Percentiles rank a stretch among this genome's conserved stretches.
Conservation (phyloP, 2,329 filamentous ascomycete genomes). For the Coniochaeta sp. region DNA sequence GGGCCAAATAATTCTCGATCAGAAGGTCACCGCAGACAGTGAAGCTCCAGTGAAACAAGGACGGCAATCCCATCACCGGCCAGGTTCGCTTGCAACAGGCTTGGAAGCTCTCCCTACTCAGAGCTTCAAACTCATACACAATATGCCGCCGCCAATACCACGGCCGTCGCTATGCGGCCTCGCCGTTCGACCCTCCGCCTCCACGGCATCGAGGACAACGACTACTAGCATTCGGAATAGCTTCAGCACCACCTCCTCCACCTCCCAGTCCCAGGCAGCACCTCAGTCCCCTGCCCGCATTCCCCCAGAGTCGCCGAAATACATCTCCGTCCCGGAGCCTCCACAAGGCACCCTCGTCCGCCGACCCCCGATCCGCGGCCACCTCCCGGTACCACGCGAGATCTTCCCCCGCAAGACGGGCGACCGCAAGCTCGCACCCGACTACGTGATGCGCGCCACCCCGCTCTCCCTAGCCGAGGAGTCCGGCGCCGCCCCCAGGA, state of each 20-base stretch:
- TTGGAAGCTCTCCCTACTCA: no score
- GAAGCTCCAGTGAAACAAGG: no score
- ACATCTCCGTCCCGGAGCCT: conserved; percentile 72
- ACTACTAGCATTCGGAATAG: neutral
- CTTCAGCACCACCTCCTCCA: conserved; percentile 15
- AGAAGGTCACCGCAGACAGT: no score
- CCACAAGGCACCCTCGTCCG: conserved; percentile 57
- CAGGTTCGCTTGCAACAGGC: no score
- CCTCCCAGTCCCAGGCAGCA: conserved; percentile 20
- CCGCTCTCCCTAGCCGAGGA: conserved; percentile 39
- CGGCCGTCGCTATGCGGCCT: conserved; percentile 13
- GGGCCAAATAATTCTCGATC: neutral
- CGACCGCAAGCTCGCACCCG: conserved; percentile 50
- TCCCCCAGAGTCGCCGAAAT: conserved; percentile 80
- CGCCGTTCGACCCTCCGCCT: conserved; percentile 6
- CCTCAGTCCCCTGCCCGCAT: conserved; percentile 30
- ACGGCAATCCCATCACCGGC: conserved; percentile 5
- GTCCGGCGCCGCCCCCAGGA: conserved; percentile 25
- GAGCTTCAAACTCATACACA: conserved; percentile 1
- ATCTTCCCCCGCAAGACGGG: conserved; percentile 56
- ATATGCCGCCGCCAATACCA: conserved; percentile 17
- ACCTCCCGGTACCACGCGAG: conserved; percentile 74
- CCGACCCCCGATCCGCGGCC: conserved; percentile 56
- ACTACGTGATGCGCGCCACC: conserved; percentile 55
- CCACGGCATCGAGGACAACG: conserved; percentile 5